A percentile compares a stretch with the other conserved stretches of the same genome.
Evolutionary conservation across 208 protist genomes (phyloP).

Genomic region (Wallacemonas collosoma): DNA sequence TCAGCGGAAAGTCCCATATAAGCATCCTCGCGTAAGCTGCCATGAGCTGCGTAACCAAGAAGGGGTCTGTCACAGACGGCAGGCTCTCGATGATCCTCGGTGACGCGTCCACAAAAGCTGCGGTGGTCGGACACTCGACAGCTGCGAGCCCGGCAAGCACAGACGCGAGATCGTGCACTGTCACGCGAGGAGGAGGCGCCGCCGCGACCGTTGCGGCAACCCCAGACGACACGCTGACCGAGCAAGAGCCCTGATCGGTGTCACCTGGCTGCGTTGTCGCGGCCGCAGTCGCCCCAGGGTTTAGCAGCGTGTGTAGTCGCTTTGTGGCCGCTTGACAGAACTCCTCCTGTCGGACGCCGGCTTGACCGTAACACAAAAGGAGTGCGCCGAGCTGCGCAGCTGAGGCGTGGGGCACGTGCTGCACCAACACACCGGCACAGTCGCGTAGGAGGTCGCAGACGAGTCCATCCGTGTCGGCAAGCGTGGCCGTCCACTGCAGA

Average conservation of each 20-base stretch:
- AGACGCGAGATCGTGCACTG: slow-evolving; percentile 38
- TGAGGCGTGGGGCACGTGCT: slow-evolving; percentile 58
- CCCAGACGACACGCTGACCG: neutral
- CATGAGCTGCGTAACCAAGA: slow-evolving; percentile 38
- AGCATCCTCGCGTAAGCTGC: slow-evolving; percentile 77
- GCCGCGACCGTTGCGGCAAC: neutral
- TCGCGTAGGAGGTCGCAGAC: slow-evolving; percentile 54
- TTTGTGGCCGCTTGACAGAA: slow-evolving; percentile 61
- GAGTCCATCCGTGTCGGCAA: slow-evolving; percentile 22
- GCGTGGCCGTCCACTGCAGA: slow-evolving; percentile 22
- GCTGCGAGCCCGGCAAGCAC: slow-evolving; percentile 62
- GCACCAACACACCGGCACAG: slow-evolving; percentile 39
- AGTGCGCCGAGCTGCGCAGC: slow-evolving; percentile 62
- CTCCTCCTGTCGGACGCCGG: slow-evolving; percentile 69
- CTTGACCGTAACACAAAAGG: slow-evolving; percentile 56
- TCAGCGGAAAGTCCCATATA: slow-evolving; percentile 72
- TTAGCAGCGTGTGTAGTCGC: slow-evolving; percentile 40
- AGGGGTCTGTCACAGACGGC: neutral
- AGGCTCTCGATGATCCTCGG: slow-evolving; percentile 34
- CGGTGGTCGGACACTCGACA: slow-evolving; percentile 59
- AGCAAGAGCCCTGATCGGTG: neutral
- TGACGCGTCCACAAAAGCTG: slow-evolving; percentile 64
- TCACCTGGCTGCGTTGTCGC: neutral
- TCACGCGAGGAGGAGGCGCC: slow-evolving; percentile 16
- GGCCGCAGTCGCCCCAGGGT: neutral